These are phyloP conservation scores for Mucor circinelloides DNA, from an alignment of 371 early-diverging fungal species.

Conservation along the genomic window DNA sequence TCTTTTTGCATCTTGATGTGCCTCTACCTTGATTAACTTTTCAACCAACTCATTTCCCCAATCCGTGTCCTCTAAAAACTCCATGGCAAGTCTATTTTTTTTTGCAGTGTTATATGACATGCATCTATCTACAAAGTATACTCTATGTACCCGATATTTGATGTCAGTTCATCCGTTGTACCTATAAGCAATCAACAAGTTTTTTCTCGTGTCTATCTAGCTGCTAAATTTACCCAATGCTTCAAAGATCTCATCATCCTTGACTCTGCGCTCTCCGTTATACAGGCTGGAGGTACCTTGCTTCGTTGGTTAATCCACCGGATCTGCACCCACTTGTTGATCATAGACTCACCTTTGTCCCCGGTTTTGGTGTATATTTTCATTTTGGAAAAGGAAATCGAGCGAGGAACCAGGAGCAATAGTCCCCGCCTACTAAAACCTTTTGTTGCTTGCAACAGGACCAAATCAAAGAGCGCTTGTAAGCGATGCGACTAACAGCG, in stretches of 20 bases:
- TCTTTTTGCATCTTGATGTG: not conserved
- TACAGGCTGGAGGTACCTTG: constrained; percentile 82
- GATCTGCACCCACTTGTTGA: not conserved
- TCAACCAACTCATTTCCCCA: constrained; percentile 15
- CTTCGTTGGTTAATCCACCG: not conserved
- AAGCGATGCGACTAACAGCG: no score
- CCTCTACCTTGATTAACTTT: constrained; percentile 9
- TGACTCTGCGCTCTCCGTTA: constrained; percentile 87
- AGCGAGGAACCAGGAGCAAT: not conserved
- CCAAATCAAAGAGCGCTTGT: no score
- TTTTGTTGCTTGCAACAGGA: not conserved
- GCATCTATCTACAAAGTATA: not conserved
- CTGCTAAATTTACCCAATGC: constrained; percentile 67
- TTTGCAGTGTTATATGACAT: not conserved
- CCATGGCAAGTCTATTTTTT: constrained; percentile 19
- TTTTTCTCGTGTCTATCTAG: not conserved
- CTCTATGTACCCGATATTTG: constrained; percentile 40
- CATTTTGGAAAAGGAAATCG: constrained; percentile 26
- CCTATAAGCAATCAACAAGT: constrained; percentile 27
- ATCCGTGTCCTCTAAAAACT: constrained; percentile 15
- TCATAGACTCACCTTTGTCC: constrained; percentile 75
- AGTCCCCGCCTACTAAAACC: not conserved
- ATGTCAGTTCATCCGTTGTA: constrained; percentile 61
- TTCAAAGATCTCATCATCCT: constrained; percentile 89
- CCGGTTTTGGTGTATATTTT: constrained; percentile 93